Percentiles rank a stretch among this genome's conserved stretches.
Conservation (phyloP, 208 protist species). For the Leishmania braziliensis region DNA sequence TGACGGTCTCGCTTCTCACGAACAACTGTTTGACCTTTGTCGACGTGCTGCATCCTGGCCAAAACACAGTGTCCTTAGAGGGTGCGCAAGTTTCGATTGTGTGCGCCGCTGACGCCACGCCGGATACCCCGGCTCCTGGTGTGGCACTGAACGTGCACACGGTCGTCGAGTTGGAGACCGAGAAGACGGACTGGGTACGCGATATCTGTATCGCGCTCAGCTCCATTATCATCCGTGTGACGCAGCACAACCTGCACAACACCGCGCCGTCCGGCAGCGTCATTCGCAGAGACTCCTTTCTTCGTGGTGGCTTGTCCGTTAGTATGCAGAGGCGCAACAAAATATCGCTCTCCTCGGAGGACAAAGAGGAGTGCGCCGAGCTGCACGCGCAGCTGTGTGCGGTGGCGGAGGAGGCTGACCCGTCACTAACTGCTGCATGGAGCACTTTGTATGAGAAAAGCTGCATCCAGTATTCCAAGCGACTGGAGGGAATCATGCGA, state of each 20-base stretch:
- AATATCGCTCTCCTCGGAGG: slow-evolving; percentile 8
- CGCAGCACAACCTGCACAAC: slow-evolving; percentile 35
- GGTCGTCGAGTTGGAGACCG: slow-evolving; percentile 45
- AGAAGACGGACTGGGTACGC: slow-evolving; percentile 71
- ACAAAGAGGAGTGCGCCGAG: slow-evolving; percentile 31
- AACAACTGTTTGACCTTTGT: slow-evolving; percentile 29
- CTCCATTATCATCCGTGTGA: slow-evolving; percentile 60
- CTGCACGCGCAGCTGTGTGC: slow-evolving; percentile 33
- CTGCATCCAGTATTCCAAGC: slow-evolving; percentile 40
- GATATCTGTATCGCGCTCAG: slow-evolving; percentile 71
- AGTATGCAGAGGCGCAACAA: slow-evolving; percentile 22
- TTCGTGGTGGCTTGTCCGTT: slow-evolving; percentile 29
- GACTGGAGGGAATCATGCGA: slow-evolving; percentile 40
- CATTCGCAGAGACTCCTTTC: slow-evolving; percentile 21
- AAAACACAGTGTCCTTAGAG: slow-evolving; percentile 17
- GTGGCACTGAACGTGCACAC: slow-evolving; percentile 40
- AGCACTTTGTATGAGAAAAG: slow-evolving; percentile 25
- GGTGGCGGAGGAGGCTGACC: slow-evolving; percentile 20
- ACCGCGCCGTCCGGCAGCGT: slow-evolving; percentile 21
- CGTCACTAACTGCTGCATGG: slow-evolving; percentile 25
- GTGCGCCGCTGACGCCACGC: slow-evolving; percentile 19
- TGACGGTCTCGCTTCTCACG: slow-evolving; percentile 35
- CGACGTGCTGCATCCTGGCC: slow-evolving; percentile 22
- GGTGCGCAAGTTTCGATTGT: slow-evolving; percentile 28
- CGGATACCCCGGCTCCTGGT: slow-evolving; percentile 16